Evolutionary conservation across 768 basidiomycete species (phyloP).

Genomic region (Tricholoma matsutake): DNA sequence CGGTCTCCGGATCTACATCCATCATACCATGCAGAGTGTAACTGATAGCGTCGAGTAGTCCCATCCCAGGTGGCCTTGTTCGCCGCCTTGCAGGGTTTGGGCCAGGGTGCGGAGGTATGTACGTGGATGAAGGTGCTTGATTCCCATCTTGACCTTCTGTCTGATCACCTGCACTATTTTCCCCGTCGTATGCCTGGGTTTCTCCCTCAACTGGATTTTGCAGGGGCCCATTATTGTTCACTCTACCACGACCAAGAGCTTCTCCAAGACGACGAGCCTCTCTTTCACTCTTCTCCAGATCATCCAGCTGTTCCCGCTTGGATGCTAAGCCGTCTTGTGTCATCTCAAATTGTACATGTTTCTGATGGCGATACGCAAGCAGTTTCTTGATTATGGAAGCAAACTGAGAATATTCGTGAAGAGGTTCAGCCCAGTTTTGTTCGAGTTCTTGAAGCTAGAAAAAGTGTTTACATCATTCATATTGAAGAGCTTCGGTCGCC

Average conservation of each 20-base stretch:
- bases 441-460: slow-evolving; percentile 88
- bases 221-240: slow-evolving; percentile 23
- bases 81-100: slow-evolving; percentile 59
- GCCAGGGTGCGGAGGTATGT: slow-evolving; percentile 77
- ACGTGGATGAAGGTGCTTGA: slow-evolving; percentile 41
- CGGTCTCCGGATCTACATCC: slow-evolving; percentile 97
- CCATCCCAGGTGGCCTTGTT: slow-evolving; percentile 72
- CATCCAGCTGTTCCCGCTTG: slow-evolving; percentile 81
- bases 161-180: slow-evolving; percentile 22
- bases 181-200: slow-evolving; percentile 3
- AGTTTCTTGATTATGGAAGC: slow-evolving; percentile 92
- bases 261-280: slow-evolving; percentile 89
- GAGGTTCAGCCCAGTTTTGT: slow-evolving; percentile 91
- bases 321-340: slow-evolving; percentile 86
- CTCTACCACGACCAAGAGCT: slow-evolving; percentile 66
- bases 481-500: neutral
- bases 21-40: slow-evolving; percentile 98
- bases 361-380: slow-evolving; percentile 93
- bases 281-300: slow-evolving; percentile 88
- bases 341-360: slow-evolving; percentile 97
- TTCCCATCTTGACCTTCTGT: slow-evolving; percentile 28
- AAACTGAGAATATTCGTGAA: slow-evolving; percentile 96
- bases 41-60: slow-evolving; percentile 84
- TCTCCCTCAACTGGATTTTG: slow-evolving; percentile 25
- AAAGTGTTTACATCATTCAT: slow-evolving; percentile 3